phyloP scores from a whole-genome alignment of 345 rosid genomes.

The Hibiscus syriacus region DNA sequence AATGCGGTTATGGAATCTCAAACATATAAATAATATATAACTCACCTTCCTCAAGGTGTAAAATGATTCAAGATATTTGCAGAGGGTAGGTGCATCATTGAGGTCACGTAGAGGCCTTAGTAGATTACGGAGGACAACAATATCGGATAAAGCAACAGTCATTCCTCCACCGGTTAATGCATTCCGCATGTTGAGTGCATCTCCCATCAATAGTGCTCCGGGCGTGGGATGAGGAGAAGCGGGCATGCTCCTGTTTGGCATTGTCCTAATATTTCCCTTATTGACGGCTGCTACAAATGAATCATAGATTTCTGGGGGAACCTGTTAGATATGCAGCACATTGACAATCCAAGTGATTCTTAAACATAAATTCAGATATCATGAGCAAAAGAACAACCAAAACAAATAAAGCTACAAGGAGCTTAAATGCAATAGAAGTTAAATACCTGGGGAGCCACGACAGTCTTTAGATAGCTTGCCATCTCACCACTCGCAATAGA shows the following conservation, averaged over 20 bases:
- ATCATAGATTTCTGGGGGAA: constrained; percentile 34
- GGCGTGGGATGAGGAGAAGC: constrained; percentile 42
- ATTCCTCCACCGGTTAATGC: constrained; percentile 46
- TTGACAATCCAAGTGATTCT: neutral
- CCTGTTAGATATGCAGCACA: constrained; percentile 17
- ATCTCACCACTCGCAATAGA: constrained; percentile 44
- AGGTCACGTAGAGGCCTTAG: constrained; percentile 36
- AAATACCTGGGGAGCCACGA: constrained; percentile 44
- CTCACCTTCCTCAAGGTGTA: constrained; percentile 45
- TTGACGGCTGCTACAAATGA: constrained; percentile 37
- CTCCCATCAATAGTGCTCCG: constrained; percentile 43
- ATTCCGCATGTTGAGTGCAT: constrained; percentile 49
- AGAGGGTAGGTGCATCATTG: constrained; percentile 33
- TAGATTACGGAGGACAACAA: constrained; percentile 38
- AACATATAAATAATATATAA: neutral
- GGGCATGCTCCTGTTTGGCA: constrained; percentile 51
- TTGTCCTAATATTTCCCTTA: constrained; percentile 38
- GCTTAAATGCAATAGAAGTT: neutral
- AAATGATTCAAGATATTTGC: constrained; percentile 42
- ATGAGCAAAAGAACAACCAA: neutral
- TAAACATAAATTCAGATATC: neutral
- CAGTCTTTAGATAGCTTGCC: constrained; percentile 32
- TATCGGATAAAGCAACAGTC: constrained; percentile 42
- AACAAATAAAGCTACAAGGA: neutral
- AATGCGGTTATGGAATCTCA: neutral